A percentile compares a stretch with the other conserved stretches of the same genome.
phyloP scores from a whole-genome alignment of 2,329 filamentous ascomycete species.

The Apiospora sp. region DNA sequence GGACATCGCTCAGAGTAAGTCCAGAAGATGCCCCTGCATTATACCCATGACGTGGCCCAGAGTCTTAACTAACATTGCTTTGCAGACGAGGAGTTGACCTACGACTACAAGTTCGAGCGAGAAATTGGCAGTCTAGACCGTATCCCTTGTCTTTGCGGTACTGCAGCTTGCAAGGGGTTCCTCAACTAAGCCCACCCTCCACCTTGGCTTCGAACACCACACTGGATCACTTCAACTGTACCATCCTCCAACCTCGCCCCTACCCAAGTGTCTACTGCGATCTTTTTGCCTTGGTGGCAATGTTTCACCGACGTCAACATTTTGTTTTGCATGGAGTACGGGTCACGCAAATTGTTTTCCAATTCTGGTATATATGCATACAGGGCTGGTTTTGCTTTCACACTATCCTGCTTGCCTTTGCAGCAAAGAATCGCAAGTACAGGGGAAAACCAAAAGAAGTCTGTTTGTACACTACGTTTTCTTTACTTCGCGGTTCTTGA shows the following conservation, averaged over 20 bases:
- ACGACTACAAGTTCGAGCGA: slow-evolving; percentile 99
- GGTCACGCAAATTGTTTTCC: background rate
- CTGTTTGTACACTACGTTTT: slow-evolving; percentile 22
- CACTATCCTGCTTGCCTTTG: slow-evolving; percentile 5
- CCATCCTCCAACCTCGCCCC: background rate
- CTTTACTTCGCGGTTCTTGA: background rate
- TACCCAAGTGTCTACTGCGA: background rate
- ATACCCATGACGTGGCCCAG: slow-evolving; percentile 32
- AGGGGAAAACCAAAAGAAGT: slow-evolving; percentile 19
- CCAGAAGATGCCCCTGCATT: background rate
- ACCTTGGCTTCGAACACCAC: background rate
- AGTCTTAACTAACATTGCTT: slow-evolving; percentile 38
- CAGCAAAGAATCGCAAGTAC: slow-evolving; percentile 6
- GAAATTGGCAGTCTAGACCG: slow-evolving; percentile 94
- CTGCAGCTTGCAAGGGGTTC: slow-evolving; percentile 96
- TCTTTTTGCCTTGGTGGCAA: background rate
- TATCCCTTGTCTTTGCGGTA: slow-evolving; percentile 96
- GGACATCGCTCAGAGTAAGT: slow-evolving; percentile 93
- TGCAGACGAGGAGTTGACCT: slow-evolving; percentile 96
- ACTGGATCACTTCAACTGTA: background rate
- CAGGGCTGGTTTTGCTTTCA: slow-evolving; percentile 28
- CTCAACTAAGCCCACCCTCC: slow-evolving; percentile 73
- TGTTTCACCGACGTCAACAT: background rate
- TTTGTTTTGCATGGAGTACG: slow-evolving; percentile 16
- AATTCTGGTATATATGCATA: slow-evolving; percentile 37